A percentile compares a stretch with the other conserved stretches of the same genome.
These are phyloP conservation scores for Mangifera indica DNA, from an alignment of 345 rosid species.

Conservation along the genomic window DNA sequence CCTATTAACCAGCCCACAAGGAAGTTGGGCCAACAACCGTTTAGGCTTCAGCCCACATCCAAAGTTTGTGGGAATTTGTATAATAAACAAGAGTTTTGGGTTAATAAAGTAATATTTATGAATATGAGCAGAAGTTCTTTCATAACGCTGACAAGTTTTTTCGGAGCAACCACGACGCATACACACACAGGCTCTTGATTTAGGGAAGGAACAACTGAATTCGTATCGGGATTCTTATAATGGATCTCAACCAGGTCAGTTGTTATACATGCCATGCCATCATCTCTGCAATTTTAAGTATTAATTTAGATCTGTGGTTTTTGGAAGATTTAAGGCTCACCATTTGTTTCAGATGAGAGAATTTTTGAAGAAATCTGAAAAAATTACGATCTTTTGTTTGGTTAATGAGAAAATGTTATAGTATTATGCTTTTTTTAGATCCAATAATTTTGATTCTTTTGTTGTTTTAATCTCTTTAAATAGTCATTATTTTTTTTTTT, in stretches of 20 bases:
- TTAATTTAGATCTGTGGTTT: conserved; percentile 11
- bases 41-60: too few relatives aligned
- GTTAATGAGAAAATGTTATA: too few relatives aligned
- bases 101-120: too few relatives aligned
- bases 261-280: neutral
- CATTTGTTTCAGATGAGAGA: neutral
- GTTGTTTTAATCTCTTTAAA: neutral
- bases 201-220: too few relatives aligned
- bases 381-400: too few relatives aligned
- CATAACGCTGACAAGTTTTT: neutral
- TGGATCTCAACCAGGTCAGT: conserved; percentile 51
- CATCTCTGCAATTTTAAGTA: neutral
- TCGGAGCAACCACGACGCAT: neutral
- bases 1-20: too few relatives aligned
- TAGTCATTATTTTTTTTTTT: neutral
- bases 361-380: too few relatives aligned
- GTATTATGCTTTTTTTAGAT: neutral
- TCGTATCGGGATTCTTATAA: neutral
- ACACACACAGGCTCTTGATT: neutral
- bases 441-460: neutral
- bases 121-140: neutral
- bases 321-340: neutral
- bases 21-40: too few relatives aligned
- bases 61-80: too few relatives aligned
- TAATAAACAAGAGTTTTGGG: too few relatives aligned